A percentile compares a stretch with the other conserved stretches of the same genome.
Evolutionary conservation across 2,329 filamentous ascomycete genomes (phyloP).

Genomic region (Venturia nashicola): DNA sequence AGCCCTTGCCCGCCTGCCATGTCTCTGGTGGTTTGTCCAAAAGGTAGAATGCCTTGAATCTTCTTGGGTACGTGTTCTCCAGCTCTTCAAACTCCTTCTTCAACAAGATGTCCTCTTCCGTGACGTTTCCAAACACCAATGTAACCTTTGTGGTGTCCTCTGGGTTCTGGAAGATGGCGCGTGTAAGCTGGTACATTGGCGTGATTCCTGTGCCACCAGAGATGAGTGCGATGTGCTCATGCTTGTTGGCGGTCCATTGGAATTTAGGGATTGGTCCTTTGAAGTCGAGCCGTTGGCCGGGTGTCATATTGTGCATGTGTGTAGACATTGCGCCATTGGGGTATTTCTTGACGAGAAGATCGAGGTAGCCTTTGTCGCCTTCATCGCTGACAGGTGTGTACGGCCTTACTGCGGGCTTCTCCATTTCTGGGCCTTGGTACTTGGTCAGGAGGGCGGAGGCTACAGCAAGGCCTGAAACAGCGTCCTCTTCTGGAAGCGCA

Average conservation of each 20-base stretch:
- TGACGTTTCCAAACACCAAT: conserved; percentile 82
- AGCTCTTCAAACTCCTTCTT: conserved; percentile 74
- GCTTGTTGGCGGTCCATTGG: conserved; percentile 80
- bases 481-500: conserved; percentile 69
- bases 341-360: conserved; percentile 88
- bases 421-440: conserved; percentile 69
- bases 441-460: conserved; percentile 83
- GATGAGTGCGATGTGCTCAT: conserved; percentile 74
- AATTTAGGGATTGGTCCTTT: conserved; percentile 97
- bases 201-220: conserved; percentile 96
- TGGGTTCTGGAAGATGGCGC: conserved; percentile 90
- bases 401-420: conserved; percentile 80
- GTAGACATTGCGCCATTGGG: conserved; percentile 82
- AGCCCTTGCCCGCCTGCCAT: conserved; percentile 68
- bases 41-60: conserved; percentile 91
- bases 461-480: conserved; percentile 69
- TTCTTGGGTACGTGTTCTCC: conserved; percentile 89
- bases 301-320: conserved; percentile 71
- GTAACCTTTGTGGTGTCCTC: conserved; percentile 97
- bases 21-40: conserved; percentile 72
- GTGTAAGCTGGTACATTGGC: conserved; percentile 91
- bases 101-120: conserved; percentile 81
- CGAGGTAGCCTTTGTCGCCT: conserved; percentile 66
- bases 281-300: conserved; percentile 74
- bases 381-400: conserved; percentile 91